Base-by-base conservation (phyloP, 805 yeast species). In the Tetrapisispora iriomotensis region DNA sequence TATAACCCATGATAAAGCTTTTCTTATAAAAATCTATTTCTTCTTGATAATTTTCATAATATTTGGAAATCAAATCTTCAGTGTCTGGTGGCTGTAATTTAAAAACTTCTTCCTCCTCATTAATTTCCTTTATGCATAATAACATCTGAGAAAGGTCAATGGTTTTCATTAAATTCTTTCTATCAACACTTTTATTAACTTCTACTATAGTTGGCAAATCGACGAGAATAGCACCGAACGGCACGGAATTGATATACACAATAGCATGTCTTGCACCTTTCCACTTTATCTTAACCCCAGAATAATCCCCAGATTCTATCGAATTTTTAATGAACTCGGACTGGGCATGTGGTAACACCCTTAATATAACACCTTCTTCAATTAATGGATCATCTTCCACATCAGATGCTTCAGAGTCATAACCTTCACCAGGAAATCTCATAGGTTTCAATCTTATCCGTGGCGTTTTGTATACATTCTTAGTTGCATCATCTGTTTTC, bases 341-440 rank as follows among this genome's bases (percentile, higher is more conserved):
- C 34, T 56, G 60, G 4, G 72, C 64, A 26, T 70, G 65, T 1
- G 71, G 69, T n/a, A 79, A 47, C 64, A 90, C 77, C 39, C 98
- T 69, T 31, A 92, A 58, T 1, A 87, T 68, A 1, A 92, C 69
- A 0, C 92, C 95, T 47, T 85, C 94, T 54, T 92, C 97, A 8
- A 86, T 66, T 44, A 86, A 64, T 1, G 98, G 97, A 54, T 92
- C 96, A 44, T 87, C 96, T 56, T 92, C 98, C 20, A 85, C 67
- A 48, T 90, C 97, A 0, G 96, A 94, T 15, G 94, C 96, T 52
- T 90, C 97, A 2, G 95, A 82, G 55, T 90, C 98, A 60, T 90
- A 90, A 1, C 97, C 97, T 50, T 90, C 96, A 4, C 95, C 95
- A 0, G 94, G 92, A 3, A 80, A 70, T 49, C 95, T 67, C 4